These are phyloP conservation scores for Penicillium atrosanguineum DNA, from an alignment of 495 filamentous ascomycete species.

Conservation along the genomic window DNA sequence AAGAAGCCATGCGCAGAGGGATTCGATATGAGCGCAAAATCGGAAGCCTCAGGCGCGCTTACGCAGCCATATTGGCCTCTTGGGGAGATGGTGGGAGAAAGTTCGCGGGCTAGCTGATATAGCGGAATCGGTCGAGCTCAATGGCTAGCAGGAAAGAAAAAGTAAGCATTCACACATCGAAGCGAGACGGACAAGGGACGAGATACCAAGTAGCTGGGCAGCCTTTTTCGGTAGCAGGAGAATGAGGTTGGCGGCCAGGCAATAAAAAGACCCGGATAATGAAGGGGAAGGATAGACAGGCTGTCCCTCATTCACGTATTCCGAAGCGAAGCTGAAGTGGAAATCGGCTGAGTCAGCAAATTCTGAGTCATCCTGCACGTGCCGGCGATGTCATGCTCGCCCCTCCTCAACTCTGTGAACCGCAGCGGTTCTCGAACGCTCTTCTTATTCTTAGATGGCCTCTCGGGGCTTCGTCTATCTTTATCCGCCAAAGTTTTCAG, in stretches of 20 bases:
- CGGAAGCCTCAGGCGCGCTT: slow-evolving; percentile 25
- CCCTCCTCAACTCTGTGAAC: slow-evolving; percentile 10
- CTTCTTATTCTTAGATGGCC: slow-evolving; percentile 23
- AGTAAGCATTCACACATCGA: slow-evolving; percentile 12
- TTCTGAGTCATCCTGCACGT: slow-evolving; percentile 9
- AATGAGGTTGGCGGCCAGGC: neutral
- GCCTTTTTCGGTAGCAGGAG: slow-evolving; percentile 1
- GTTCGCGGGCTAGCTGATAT: slow-evolving; percentile 8
- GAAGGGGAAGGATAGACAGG: slow-evolving; percentile 4
- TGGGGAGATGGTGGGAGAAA: slow-evolving; percentile 4
- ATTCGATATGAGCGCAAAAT: slow-evolving; percentile 21
- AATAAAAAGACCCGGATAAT: neutral
- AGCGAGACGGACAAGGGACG: neutral
- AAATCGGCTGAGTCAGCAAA: slow-evolving; percentile 13
- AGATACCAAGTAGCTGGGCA: neutral
- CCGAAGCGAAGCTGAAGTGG: slow-evolving; percentile 24
- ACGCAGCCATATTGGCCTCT: slow-evolving; percentile 40
- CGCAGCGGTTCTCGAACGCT: slow-evolving; percentile 7
- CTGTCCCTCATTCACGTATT: slow-evolving; percentile 14
- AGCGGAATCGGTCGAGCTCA: slow-evolving; percentile 7
- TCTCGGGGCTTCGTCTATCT: slow-evolving; percentile 17
- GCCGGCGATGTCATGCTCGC: slow-evolving; percentile 21
- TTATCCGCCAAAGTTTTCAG: slow-evolving; percentile 1
- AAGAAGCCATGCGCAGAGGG: slow-evolving; percentile 43
- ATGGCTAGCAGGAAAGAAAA: slow-evolving; percentile 10